These are phyloP conservation scores for Talaromyces sp. DNA, from an alignment of 2,329 filamentous ascomycete species.

Conservation along the genomic window DNA sequence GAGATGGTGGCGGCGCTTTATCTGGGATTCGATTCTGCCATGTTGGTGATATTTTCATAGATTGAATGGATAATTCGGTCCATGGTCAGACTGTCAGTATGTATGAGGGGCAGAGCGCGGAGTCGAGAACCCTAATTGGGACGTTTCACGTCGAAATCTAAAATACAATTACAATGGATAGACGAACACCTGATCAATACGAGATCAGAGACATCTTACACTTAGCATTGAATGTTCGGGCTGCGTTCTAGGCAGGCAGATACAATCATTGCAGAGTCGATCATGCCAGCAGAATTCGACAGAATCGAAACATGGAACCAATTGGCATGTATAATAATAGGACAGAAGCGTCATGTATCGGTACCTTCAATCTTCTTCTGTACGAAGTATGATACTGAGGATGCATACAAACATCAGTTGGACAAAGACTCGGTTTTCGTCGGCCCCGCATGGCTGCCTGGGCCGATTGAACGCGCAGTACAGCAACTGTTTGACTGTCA, in stretches of 20 bases:
- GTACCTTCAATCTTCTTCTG: not conserved
- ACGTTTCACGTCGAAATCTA: not conserved
- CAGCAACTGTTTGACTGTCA: no score
- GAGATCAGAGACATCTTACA: not conserved
- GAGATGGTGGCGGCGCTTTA: not conserved
- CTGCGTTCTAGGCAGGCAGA: not conserved
- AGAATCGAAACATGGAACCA: not conserved
- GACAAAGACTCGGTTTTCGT: slow-evolving; percentile 1
- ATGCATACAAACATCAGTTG: not conserved
- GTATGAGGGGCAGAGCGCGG: not conserved
- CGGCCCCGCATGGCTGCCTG: slow-evolving; percentile 10
- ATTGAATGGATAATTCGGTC: not conserved
- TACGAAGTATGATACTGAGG: no score
- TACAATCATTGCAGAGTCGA: not conserved
- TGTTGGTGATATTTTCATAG: not conserved
- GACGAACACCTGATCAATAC: not conserved
- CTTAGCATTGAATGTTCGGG: no score
- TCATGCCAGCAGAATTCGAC: not conserved
- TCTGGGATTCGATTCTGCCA: not conserved
- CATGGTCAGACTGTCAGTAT: not conserved
- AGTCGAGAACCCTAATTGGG: not conserved
- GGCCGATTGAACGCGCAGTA: slow-evolving; percentile 1
- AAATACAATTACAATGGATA: not conserved
- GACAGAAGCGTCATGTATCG: not conserved
- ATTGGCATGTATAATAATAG: not conserved